Percentiles rank a stretch among this genome's conserved stretches.
Conservation (phyloP, 371 early-diverging fungal species). For the Chytridiales sp. region DNA sequence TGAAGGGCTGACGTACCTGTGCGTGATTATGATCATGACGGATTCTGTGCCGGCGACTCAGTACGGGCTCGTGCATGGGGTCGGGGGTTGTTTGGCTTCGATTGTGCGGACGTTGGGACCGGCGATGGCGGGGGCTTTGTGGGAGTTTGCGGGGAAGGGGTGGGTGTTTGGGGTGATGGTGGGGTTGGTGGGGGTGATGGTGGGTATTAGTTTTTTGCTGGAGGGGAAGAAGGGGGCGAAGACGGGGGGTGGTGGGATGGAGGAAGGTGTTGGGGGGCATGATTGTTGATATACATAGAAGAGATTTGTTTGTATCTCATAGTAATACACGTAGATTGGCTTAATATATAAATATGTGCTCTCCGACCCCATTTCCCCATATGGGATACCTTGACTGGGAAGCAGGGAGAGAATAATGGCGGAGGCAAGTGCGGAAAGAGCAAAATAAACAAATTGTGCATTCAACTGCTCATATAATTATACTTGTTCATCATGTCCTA, state of each 20-base stretch:
- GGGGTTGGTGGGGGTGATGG: background rate
- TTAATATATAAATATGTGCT: too few relatives aligned
- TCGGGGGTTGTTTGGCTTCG: constrained; percentile 35
- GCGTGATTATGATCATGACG: constrained; percentile 40
- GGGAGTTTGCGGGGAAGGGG: constrained; percentile 32
- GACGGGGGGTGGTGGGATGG: background rate
- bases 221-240: background rate
- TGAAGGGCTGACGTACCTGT: constrained; percentile 36
- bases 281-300: background rate
- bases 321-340: background rate
- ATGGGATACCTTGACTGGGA: too few relatives aligned
- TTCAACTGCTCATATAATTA: too few relatives aligned
- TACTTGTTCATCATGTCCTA: too few relatives aligned
- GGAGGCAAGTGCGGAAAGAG: too few relatives aligned
- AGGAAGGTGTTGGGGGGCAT: too few relatives aligned
- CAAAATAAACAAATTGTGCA: too few relatives aligned
- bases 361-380: too few relatives aligned
- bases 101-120: constrained; percentile 41
- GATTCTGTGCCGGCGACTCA: constrained; percentile 32
- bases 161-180: constrained; percentile 21
- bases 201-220: background rate
- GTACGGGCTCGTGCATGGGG: constrained; percentile 41
- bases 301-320: background rate
- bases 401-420: too few relatives aligned
- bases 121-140: constrained; percentile 33